Conservation (phyloP, 345 rosid genomes). For the Gossypium arboreum region DNA sequence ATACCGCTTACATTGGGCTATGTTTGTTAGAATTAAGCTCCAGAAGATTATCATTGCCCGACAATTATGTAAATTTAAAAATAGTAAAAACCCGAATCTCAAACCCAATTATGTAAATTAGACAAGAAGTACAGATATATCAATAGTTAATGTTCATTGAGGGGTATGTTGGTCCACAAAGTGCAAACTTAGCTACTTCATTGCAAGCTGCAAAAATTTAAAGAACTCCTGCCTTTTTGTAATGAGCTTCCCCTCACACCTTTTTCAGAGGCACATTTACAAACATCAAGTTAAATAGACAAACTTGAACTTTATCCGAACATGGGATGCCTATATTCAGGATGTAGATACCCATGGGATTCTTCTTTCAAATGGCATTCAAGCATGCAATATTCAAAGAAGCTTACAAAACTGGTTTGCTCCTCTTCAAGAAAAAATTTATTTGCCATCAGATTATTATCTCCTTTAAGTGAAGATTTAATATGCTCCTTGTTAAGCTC, state of each 20-base stretch:
- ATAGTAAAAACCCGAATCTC: not conserved
- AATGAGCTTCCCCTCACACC: too few species aligned
- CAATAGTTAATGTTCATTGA: not conserved
- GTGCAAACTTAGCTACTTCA: not conserved
- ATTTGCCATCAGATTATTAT: not conserved
- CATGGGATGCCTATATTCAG: not conserved
- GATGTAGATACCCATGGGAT: not conserved
- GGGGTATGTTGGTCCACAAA: not conserved
- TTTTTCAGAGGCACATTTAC: not conserved
- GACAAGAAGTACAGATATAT: not conserved
- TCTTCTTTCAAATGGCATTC: constrained; percentile 2
- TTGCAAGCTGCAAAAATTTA: not conserved
- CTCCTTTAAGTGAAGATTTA: not conserved
- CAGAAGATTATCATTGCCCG: not conserved
- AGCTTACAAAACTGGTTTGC: not conserved
- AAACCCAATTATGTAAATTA: not conserved
- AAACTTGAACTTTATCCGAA: not conserved
- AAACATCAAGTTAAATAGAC: not conserved
- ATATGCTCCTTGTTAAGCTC: not conserved
- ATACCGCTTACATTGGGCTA: not conserved
- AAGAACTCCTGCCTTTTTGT: too few species aligned
- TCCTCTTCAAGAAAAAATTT: not conserved
- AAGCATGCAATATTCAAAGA: not conserved
- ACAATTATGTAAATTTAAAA: not conserved
- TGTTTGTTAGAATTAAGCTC: not conserved